Conservation (phyloP, 1,284 basidiomycete species). For the Austropuccinia psidii region DNA sequence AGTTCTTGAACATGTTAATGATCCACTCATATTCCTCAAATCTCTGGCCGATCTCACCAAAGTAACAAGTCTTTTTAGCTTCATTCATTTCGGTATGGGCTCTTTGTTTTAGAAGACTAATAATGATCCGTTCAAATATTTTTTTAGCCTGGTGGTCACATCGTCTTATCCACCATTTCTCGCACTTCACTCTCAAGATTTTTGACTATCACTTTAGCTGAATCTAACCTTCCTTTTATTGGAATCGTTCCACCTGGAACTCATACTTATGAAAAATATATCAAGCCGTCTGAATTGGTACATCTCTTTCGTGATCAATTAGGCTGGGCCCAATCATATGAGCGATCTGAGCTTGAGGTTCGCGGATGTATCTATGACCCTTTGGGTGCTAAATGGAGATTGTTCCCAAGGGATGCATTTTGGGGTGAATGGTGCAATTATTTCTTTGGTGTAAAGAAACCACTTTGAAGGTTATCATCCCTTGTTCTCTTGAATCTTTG, state of each 20-base stretch:
- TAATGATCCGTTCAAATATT: not conserved
- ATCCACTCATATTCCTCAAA: slow-evolving; percentile 73
- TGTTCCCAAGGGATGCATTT: slow-evolving; percentile 58
- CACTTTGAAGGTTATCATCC: slow-evolving; percentile 7
- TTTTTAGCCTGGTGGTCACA: slow-evolving; percentile 77
- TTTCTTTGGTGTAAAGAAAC: slow-evolving; percentile 41
- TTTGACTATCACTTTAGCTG: slow-evolving; percentile 83
- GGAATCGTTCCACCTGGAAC: slow-evolving; percentile 79
- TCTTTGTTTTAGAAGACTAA: not conserved
- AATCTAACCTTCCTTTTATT: slow-evolving; percentile 58
- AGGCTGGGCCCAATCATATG: slow-evolving; percentile 47
- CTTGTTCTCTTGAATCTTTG: slow-evolving; percentile 32
- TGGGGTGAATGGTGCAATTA: slow-evolving; percentile 67
- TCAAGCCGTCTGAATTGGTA: slow-evolving; percentile 81
- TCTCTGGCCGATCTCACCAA: slow-evolving; percentile 76
- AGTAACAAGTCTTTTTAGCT: slow-evolving; percentile 52
- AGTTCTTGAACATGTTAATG: slow-evolving; percentile 93
- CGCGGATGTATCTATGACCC: slow-evolving; percentile 77
- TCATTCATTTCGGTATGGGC: no score
- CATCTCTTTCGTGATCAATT: slow-evolving; percentile 64
- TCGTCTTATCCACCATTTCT: slow-evolving; percentile 93
- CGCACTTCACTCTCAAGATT: slow-evolving; percentile 83
- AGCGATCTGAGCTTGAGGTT: slow-evolving; percentile 62
- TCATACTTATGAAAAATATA: slow-evolving; percentile 82
- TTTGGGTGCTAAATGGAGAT: slow-evolving; percentile 62